Percentiles rank a stretch among this genome's conserved stretches.
Conservation (phyloP, 768 basidiomycete genomes). For the Rhodocollybia butyracea region DNA sequence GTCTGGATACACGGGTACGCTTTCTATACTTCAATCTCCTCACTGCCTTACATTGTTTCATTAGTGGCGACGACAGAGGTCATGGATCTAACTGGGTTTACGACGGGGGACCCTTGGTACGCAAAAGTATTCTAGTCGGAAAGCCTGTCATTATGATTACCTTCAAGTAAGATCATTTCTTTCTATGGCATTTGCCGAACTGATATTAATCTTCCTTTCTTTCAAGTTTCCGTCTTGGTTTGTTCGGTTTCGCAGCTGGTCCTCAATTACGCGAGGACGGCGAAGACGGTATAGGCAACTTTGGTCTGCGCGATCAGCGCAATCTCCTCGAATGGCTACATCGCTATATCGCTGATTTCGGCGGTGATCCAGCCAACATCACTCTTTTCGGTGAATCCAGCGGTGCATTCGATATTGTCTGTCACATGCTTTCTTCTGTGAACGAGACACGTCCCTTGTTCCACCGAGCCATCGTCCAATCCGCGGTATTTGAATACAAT, state of each 20-base stretch:
- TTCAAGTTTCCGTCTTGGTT: slow-evolving; percentile 68
- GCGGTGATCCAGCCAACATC: slow-evolving; percentile 61
- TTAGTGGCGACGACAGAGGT: slow-evolving; percentile 69
- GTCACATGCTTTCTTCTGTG: slow-evolving; percentile 58
- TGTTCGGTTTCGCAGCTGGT: slow-evolving; percentile 75
- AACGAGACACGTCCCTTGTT: slow-evolving; percentile 64
- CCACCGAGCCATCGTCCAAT: slow-evolving; percentile 74
- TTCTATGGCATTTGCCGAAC: slow-evolving; percentile 12
- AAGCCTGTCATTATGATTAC: slow-evolving; percentile 73
- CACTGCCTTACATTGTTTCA: slow-evolving; percentile 15
- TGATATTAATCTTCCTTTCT: background rate
- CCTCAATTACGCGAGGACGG: slow-evolving; percentile 66
- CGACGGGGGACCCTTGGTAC: slow-evolving; percentile 70
- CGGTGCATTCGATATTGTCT: slow-evolving; percentile 57
- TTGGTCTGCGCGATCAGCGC: slow-evolving; percentile 70
- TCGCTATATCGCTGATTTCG: slow-evolving; percentile 57
- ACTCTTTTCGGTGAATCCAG: slow-evolving; percentile 50
- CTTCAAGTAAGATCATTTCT: slow-evolving; percentile 56
- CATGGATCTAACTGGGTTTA: slow-evolving; percentile 77
- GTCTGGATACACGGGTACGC: slow-evolving; percentile 82
- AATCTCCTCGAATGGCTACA: slow-evolving; percentile 63
- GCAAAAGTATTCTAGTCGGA: slow-evolving; percentile 55
- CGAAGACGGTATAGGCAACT: slow-evolving; percentile 75
- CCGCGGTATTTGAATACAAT: slow-evolving; percentile 58
- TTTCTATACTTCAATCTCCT: slow-evolving; percentile 6